phyloP scores from a whole-genome alignment of 148 eudicot genomes.

The Simmondsia chinensis region DNA sequence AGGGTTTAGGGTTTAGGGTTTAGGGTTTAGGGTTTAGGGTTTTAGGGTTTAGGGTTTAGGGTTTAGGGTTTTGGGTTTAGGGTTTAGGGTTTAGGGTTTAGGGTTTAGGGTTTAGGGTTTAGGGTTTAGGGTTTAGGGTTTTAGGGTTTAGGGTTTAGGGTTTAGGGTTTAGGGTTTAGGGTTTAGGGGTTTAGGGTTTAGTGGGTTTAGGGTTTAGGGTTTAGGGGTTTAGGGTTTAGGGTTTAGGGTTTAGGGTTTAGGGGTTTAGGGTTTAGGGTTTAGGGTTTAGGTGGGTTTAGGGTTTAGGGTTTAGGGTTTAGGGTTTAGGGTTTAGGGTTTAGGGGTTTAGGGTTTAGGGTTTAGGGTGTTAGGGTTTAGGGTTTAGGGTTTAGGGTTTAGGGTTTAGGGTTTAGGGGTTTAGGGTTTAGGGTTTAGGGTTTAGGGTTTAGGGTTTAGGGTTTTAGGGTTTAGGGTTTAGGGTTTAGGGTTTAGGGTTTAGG shows the following conservation, averaged over 20 bases:
- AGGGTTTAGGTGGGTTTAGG: too few species aligned
- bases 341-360: too few species aligned
- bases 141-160: constrained; percentile 1
- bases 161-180: constrained; percentile 1
- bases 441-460: constrained; percentile 6
- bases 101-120: constrained; percentile 7
- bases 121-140: constrained; percentile 7
- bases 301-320: too few species aligned
- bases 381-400: too few species aligned
- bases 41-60: not conserved
- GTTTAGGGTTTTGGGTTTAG: not conserved
- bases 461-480: constrained; percentile 1
- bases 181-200: too few species aligned
- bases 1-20: constrained; percentile 3
- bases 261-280: too few species aligned
- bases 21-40: not conserved
- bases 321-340: too few species aligned
- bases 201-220: too few species aligned
- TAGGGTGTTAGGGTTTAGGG: too few species aligned
- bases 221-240: too few species aligned
- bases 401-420: too few species aligned
- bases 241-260: too few species aligned
- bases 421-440: constrained; percentile 8
- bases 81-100: constrained; percentile 1
- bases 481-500: constrained; percentile 7